Evolutionary conservation across 192 early-diverging fungal species (phyloP), one percentile per base, ranked within the genome.

Genomic region (Coemansia brasiliensis): DNA sequence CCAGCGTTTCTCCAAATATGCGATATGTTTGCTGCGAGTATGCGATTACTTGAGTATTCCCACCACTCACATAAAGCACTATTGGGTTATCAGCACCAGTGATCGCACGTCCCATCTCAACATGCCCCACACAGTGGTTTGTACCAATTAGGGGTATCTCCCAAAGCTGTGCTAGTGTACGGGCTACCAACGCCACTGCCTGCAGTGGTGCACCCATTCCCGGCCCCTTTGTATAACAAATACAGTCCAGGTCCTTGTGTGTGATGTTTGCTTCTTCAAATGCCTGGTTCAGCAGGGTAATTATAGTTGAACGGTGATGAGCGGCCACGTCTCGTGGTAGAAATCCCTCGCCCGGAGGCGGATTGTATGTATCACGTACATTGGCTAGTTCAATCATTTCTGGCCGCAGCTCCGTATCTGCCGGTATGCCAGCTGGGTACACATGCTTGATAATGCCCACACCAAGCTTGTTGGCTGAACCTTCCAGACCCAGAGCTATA

Each of bases 11-110:
- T 15, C 96, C 96, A 82, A 99, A 99, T 26, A 99, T 99, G 27
- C 95, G 85, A 69, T 98, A 94, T 64, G 92, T 79, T 38, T 91
- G 83, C 55, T 94, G 88, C 22, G 95, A 87, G 67, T 96, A 99
- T 0, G 96, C 95, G 81, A 99, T 98, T 6, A 99, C 95, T 74
- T 99, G 96, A 0, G 96, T 99, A 70, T 99, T 99, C 22, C 96
- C 96, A 17, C 96, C 96, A 61, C 90, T 92, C 15, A 99, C 96
- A 67, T 99, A 99, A 0, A 99, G 81, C 15, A 99, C 93, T 2
- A 99, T 89, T 1, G 96, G 96, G 61, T 99, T 92, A 11, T 87
- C 49, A 0, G 96, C 96, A 16, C 89, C 91, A 16, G 96, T 99
- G 41, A 99, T 94, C 66, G 94, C 87, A 22, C 96, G 80, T 3